Evolutionary conservation across 139 green algal species (phyloP), one percentile per base, ranked within the genome.

Genomic region (Chlamydomonas schloesseri): DNA sequence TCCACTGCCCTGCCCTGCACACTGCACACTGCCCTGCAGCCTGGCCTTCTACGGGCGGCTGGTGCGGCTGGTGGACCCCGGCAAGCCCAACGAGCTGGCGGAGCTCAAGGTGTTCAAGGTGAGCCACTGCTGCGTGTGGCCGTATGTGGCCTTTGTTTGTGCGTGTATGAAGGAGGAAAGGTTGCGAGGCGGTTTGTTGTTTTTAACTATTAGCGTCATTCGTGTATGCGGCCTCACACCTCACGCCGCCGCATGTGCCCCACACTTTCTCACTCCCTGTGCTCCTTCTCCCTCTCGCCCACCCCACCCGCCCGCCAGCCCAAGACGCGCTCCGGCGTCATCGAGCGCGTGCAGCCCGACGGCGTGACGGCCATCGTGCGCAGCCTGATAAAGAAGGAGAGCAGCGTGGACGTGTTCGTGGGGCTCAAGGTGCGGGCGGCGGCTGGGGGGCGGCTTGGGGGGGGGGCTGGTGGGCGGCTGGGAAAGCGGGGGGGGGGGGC

Each of bases 301-400:
- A 50, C 42, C 42, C 42, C 42, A 50, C 42, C 42, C 42, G 6
- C n/a, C n/a, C n/a, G 6, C 6, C 42, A 50, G 42, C 42, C 42
- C 10, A 99, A 99, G 91, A 84, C 92, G 78, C 75, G 92, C 18
- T 62, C 92, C 17, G 97, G 97, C 15, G 62, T 81, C 14, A 93
- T 99, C 23, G 94, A 98, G 80, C 91, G 96, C 1, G 71, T 98
- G 20, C 82, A 93, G 29, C 78, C 92, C 2, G 95, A 97, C 62
- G 92, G 92, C 28, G 71, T 70, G 36, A 96, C 90, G 15, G 96
- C 95, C 20, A 93, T 99, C 33, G 96, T 96, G 79, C 91, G 91
- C 36, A 92, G 94, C 15, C 93, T 99, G 84, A 99, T 99, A 84
- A 98, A 98, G 82, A 98, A 98, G 81, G 97, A 99, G 36, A 98